Conservation (phyloP, 1,284 basidiomycete species). For the Amylostereum areolatum region DNA sequence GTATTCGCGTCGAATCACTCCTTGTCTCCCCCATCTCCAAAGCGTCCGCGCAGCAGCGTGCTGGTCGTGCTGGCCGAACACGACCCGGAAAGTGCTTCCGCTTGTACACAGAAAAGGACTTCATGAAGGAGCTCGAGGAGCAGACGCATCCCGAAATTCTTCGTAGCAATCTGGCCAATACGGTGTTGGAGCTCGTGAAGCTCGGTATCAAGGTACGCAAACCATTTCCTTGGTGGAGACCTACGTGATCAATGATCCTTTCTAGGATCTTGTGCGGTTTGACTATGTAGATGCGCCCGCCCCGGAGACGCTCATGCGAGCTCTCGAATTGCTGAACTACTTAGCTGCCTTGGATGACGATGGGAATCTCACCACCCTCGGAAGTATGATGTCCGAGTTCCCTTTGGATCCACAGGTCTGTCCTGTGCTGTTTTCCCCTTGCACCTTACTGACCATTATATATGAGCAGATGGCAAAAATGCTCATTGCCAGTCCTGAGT, state of each 20-base stretch:
- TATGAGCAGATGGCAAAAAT: conserved; percentile 76
- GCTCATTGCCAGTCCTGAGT: conserved; percentile 91
- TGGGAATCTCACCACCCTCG: conserved; percentile 84
- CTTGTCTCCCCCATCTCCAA: conserved; percentile 95
- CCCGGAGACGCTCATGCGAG: conserved; percentile 97
- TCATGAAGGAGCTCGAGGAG: conserved; percentile 92
- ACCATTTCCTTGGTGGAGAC: not conserved
- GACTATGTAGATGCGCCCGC: conserved; percentile 97
- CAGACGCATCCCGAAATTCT: conserved; percentile 97
- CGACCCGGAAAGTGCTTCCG: conserved; percentile 97
- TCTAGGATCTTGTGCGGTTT: conserved; percentile 83
- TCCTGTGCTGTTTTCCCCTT: not conserved
- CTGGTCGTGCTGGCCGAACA: conserved; percentile 94
- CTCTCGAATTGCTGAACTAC: conserved; percentile 91
- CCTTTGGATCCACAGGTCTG: conserved; percentile 91
- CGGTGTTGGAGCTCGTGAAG: conserved; percentile 92
- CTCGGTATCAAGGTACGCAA: conserved; percentile 71
- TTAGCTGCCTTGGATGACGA: conserved; percentile 93
- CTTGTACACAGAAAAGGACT: conserved; percentile 96
- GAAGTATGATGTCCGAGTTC: conserved; percentile 95
- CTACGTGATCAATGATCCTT: not conserved
- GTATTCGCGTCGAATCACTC: conserved; percentile 93
- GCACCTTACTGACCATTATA: not conserved
- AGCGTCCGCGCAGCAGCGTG: conserved; percentile 92
- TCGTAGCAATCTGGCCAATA: conserved; percentile 88